Evolutionary conservation across 495 filamentous ascomycete species (phyloP), one percentile per base, ranked within the genome.

Genomic region (Staphylotrichum longicolle): DNA sequence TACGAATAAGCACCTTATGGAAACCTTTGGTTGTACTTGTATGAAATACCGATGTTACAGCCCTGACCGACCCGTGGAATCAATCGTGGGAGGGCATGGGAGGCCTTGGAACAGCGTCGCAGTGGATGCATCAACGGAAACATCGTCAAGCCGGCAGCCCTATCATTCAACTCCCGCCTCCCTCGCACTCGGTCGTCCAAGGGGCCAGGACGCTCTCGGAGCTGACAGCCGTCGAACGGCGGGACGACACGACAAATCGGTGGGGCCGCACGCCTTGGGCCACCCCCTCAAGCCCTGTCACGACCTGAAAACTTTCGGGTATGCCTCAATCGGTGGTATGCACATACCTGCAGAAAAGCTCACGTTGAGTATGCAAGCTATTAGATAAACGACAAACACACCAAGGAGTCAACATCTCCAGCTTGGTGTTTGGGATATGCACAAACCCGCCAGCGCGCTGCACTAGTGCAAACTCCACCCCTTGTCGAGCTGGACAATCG

Each of bases 51-150:
- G 20, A 27, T 27, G 0, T 27, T 27, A 27, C 20, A 27, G 20
- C 0, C 20, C 20, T 27, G 20, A 27, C 20, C 20, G 20, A 27
- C 20, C 20, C 20, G 20, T 27, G 20, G 20, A 27, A 27, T 27
- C 37, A 39, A 39, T 3, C 37, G 6, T 39, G 37, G 20, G 20
- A 27, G 14, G 55, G 48, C 62, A 68, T 37, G 59, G 62, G 47
- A 59, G 48, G 62, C 58, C 65, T 67, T 64, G 61, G 65, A 64
- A 64, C 39, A 67, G 51, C 58, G 62, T 67, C 49, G 61, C 41
- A 65, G 60, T 45, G 45, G 34, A 57, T 47, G 39, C 12, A 11
- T 15, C 4, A 12, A 7, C 6, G 51, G 35, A 7, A 27, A 0
- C 20, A 27, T 27, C 1, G 20, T 27, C 20, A 27, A 45, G 30